Evolutionary conservation across 352 stramenopile genomes (phyloP), one percentile per base, ranked within the genome.

Genomic region (Phytopythium montanum): DNA sequence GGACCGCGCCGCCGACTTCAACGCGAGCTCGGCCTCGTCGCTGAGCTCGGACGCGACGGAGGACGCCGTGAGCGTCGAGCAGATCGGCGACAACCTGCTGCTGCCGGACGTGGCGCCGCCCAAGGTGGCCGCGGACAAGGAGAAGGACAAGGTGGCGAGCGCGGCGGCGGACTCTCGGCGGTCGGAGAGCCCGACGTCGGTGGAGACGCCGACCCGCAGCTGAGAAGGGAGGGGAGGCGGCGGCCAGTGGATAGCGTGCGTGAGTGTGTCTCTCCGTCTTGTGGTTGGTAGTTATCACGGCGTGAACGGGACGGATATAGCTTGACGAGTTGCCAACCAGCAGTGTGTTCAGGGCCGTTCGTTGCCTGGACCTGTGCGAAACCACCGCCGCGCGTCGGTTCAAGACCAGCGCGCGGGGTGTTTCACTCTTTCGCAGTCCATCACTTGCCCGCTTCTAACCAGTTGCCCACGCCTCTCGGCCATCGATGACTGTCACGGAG

Each of bases 1-100:
- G 2, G 69, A 90, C 26, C 75, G 81, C 34, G 82, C 79, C 13
- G 86, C 75, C 0, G 82, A 92, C 70, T 92, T 92, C 58, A 69
- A 71, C 18, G 64, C 79, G 25, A 87, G 76, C 29, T 69, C 56
- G 7, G 51, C 13, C 39, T 90, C 81, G 46, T 90, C 75, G 48
- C 55, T 90, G 34, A 90, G 81, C 59, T 87, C 69, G 7, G 59
- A 61, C 18, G 56, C 72, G 34, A 52, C 58, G 2, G 70, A 79
- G 21, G 54, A 60, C 45, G 72, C 52, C 3, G 75, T 73, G 54
- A 64, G 68, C 3, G 54, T 79, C 2, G 70, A 75, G 19, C 55
- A 69, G 9, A 53, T 71, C 25, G 59, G 73, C 41, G 61, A 69
- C 1, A 55, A 63, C 28, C 49, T 76, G 18, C 56, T 63, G 38